A percentile compares a stretch with the other conserved stretches of the same genome.
These are phyloP conservation scores for Brassica hybrid DNA, from an alignment of 441 rosid genomes.

Conservation along the genomic window DNA sequence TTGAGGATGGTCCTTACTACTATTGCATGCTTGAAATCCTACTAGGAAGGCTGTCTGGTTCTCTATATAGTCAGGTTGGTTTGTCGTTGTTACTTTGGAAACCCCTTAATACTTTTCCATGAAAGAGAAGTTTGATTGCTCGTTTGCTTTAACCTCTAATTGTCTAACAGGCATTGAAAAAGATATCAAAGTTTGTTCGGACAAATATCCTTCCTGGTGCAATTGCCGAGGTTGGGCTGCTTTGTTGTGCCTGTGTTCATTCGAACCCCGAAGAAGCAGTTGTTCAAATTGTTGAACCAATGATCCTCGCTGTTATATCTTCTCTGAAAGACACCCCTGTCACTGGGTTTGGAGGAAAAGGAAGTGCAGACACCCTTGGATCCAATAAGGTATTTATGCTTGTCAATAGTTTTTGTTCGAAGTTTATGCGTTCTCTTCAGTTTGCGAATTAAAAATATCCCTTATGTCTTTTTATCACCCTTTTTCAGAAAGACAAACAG, in stretches of 20 bases:
- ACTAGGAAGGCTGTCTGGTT: conserved; percentile 90
- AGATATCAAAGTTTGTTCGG: conserved; percentile 93
- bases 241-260: conserved; percentile 98
- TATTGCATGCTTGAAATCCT: conserved; percentile 99
- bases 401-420: conserved; percentile 34
- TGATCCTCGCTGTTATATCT: conserved; percentile 77
- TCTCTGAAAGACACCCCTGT: conserved; percentile 90
- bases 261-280: conserved; percentile 96
- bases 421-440: conserved; percentile 11
- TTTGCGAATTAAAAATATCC: conserved; percentile 34
- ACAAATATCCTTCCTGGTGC: conserved; percentile 99
- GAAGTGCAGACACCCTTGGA: conserved; percentile 53
- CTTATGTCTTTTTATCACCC: conserved; percentile 25
- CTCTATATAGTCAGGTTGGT: conserved; percentile 94
- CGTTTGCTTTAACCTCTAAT: conserved; percentile 40
- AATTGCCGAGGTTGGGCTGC: conserved; percentile 98
- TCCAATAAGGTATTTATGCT: conserved; percentile 70
- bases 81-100: conserved; percentile 37
- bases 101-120: conserved; percentile 1
- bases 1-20: conserved; percentile 98
- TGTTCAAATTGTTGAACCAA: conserved; percentile 85
- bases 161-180: conserved; percentile 93
- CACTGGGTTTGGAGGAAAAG: conserved; percentile 94
- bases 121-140: conserved; percentile 27
- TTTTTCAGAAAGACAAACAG: conserved; percentile 65